A percentile compares a stretch with the other conserved stretches of the same genome.
Conservation (phyloP, 2,329 filamentous ascomycete genomes). For the Hypoxylon sp. region DNA sequence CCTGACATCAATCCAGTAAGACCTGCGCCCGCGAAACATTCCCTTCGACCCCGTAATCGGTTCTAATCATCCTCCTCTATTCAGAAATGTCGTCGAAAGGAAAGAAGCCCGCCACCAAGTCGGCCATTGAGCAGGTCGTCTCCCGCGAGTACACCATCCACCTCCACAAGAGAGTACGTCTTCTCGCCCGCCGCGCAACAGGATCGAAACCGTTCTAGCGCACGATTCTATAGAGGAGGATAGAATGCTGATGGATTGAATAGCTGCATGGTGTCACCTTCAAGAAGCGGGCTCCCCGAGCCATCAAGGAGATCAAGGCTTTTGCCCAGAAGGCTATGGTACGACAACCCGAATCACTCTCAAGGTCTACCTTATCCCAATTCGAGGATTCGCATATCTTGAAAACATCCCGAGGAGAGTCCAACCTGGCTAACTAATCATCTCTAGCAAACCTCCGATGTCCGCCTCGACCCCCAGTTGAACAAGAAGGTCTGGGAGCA, state of each 20-base stretch:
- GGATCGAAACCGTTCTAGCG: background rate
- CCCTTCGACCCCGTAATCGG: slow-evolving; percentile 16
- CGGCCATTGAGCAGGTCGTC: slow-evolving; percentile 99
- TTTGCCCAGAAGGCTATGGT: slow-evolving; percentile 98
- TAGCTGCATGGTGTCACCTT: slow-evolving; percentile 97
- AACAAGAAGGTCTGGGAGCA: slow-evolving; percentile 99
- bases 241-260: slow-evolving; percentile 55
- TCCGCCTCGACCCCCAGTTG: slow-evolving; percentile 97
- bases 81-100: slow-evolving; percentile 73
- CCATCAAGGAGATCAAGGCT: slow-evolving; percentile 99
- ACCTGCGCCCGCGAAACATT: slow-evolving; percentile 21
- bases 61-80: slow-evolving; percentile 31
- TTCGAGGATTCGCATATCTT: background rate
- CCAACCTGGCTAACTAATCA: slow-evolving; percentile 39
- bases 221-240: slow-evolving; percentile 30
- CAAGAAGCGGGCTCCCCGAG: slow-evolving; percentile 99
- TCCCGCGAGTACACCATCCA: slow-evolving; percentile 99
- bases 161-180: slow-evolving; percentile 98
- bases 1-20: slow-evolving; percentile 51
- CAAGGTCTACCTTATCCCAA: slow-evolving; percentile 3
- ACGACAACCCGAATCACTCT: slow-evolving; percentile 61
- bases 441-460: slow-evolving; percentile 89
- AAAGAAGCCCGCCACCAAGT: slow-evolving; percentile 82
- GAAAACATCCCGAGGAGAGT: background rate
- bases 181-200: slow-evolving; percentile 26